These are phyloP conservation scores for Ambrosia hybrid DNA, from an alignment of 140 eudicot genomes.

Conservation along the genomic window DNA sequence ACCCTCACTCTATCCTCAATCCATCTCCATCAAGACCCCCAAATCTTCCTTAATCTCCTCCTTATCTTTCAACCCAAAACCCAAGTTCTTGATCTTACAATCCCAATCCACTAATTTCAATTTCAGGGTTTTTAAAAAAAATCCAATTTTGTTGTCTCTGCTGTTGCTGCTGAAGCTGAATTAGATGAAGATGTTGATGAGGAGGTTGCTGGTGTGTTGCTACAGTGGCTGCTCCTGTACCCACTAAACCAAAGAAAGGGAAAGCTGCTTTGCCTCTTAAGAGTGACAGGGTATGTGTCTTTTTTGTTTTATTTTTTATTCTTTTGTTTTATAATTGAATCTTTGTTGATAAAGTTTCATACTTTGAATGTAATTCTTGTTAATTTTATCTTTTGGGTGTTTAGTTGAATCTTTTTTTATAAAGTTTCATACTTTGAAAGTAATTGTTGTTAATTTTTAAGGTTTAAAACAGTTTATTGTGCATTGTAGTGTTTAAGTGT, in stretches of 20 bases:
- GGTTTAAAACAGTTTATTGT: too few species aligned
- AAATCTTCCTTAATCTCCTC: slow-evolving; percentile 38
- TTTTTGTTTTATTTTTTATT: too few species aligned
- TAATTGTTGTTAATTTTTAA: too few species aligned
- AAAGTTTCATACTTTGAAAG: too few species aligned
- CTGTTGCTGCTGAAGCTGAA: slow-evolving; percentile 64
- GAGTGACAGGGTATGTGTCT: slow-evolving; percentile 73
- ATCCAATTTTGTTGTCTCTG: slow-evolving; percentile 42
- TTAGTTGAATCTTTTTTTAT: too few species aligned
- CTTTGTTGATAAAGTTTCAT: too few species aligned
- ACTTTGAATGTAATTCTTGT: too few species aligned
- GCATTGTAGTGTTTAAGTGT: too few species aligned
- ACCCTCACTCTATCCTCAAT: slow-evolving; percentile 39
- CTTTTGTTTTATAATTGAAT: too few species aligned
- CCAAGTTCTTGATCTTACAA: slow-evolving; percentile 18
- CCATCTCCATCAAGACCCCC: slow-evolving; percentile 40
- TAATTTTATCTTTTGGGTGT: too few species aligned
- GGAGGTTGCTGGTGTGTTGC: slow-evolving; percentile 35
- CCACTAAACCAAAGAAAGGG: slow-evolving; percentile 75
- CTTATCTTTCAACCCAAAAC: slow-evolving; percentile 33
- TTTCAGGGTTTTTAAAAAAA: slow-evolving; percentile 10
- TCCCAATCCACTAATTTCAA: slow-evolving; percentile 36
- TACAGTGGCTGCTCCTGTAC: slow-evolving; percentile 26
- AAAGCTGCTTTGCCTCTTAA: slow-evolving; percentile 85
- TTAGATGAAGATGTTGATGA: slow-evolving; percentile 41